Percentiles rank a stretch among this genome's conserved stretches.
Conservation (phyloP, 177 flowering plant genomes). For the Vitis hybrid region DNA sequence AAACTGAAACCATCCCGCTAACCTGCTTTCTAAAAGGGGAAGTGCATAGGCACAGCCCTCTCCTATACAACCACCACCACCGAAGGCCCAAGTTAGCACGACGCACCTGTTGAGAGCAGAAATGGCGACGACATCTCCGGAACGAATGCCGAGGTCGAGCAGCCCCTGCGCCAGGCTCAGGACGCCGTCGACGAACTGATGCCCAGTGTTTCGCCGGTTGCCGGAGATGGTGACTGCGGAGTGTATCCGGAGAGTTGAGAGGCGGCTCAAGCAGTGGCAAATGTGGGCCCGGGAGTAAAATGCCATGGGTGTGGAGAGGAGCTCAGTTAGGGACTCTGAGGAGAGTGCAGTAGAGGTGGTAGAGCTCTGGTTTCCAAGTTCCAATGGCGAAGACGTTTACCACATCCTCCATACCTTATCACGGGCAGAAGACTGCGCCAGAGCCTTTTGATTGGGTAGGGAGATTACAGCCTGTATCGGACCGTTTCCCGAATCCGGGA, state of each 20-base stretch:
- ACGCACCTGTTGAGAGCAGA: conserved; percentile 78
- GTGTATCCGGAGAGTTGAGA: conserved; percentile 38
- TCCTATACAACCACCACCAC: background rate
- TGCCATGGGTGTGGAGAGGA: conserved; percentile 17
- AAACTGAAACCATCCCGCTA: too few relatives aligned
- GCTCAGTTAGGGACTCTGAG: background rate
- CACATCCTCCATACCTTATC: too few relatives aligned
- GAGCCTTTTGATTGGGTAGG: too few relatives aligned
- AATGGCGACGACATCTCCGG: conserved; percentile 73
- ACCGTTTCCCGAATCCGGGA: too few relatives aligned
- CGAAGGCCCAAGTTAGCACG: background rate
- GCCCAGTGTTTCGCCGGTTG: conserved; percentile 44
- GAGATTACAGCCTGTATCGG: too few relatives aligned
- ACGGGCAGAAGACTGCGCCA: too few relatives aligned
- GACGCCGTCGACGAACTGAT: conserved; percentile 56
- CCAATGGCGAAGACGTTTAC: too few relatives aligned
- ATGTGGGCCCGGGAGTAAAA: conserved; percentile 54
- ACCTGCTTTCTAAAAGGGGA: too few relatives aligned
- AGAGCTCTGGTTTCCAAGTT: conserved; percentile 2
- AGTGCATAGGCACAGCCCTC: too few relatives aligned
- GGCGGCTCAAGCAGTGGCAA: conserved; percentile 73
- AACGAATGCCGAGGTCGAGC: conserved; percentile 43
- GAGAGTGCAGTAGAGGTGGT: too few relatives aligned
- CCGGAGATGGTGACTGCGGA: conserved; percentile 46
- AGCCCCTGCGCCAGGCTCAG: conserved; percentile 53